Conservation (phyloP, 352 stramenopile genomes). For the Pythium chondricola region DNA sequence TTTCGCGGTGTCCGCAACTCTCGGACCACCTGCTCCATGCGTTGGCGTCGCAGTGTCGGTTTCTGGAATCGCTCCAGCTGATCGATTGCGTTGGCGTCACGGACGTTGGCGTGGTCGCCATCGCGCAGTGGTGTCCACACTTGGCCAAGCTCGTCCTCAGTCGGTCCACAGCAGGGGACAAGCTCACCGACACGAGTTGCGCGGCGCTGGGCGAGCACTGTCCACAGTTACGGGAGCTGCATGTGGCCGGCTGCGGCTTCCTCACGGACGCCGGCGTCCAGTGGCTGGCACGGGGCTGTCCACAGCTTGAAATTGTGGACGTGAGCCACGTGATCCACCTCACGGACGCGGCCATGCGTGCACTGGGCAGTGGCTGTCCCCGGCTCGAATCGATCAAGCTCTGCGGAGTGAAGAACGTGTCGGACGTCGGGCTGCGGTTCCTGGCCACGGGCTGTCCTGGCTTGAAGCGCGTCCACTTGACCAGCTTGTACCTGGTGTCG, state of each 20-base stretch:
- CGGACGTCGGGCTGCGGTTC: slow-evolving; percentile 77
- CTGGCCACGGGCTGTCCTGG: slow-evolving; percentile 78
- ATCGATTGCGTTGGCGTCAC: slow-evolving; percentile 74
- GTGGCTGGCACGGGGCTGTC: slow-evolving; percentile 83
- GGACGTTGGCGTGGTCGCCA: slow-evolving; percentile 77
- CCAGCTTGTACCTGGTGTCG: slow-evolving; percentile 87
- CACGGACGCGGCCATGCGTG: slow-evolving; percentile 70
- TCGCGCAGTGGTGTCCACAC: slow-evolving; percentile 64
- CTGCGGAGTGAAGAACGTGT: slow-evolving; percentile 68
- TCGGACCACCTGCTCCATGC: slow-evolving; percentile 82
- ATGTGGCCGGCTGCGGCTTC: slow-evolving; percentile 78
- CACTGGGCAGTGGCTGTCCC: slow-evolving; percentile 31
- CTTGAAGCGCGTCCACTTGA: slow-evolving; percentile 66
- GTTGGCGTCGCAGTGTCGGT: slow-evolving; percentile 59
- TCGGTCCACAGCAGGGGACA: slow-evolving; percentile 49
- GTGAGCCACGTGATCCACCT: slow-evolving; percentile 78
- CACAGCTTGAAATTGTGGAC: slow-evolving; percentile 68
- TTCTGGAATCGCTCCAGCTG: slow-evolving; percentile 65
- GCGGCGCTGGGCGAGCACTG: slow-evolving; percentile 72
- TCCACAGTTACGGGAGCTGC: slow-evolving; percentile 42
- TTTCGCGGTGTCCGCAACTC: slow-evolving; percentile 79
- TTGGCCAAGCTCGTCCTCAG: slow-evolving; percentile 73
- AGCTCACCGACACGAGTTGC: slow-evolving; percentile 87
- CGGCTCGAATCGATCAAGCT: slow-evolving; percentile 35
- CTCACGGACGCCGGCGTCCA: slow-evolving; percentile 88